A percentile compares a stretch with the other conserved stretches of the same genome.
phyloP scores from a whole-genome alignment of 1,139 yeast species.

The Entelexis sorbosivorans region DNA sequence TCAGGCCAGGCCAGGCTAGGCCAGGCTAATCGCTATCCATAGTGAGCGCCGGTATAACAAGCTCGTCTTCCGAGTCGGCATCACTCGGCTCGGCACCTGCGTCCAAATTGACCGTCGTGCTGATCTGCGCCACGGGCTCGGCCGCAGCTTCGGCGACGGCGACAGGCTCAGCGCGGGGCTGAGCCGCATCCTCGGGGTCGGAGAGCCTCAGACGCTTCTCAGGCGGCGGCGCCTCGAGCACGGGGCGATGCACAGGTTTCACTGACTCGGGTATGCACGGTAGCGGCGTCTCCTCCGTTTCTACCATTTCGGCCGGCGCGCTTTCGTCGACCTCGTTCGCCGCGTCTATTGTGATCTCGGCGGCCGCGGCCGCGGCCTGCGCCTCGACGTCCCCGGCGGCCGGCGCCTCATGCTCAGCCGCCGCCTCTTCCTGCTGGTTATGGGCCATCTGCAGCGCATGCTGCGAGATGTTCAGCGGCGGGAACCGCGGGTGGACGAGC shows the following conservation, averaged over 20 bases:
- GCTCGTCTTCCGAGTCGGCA: slow-evolving; percentile 21
- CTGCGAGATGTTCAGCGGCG: slow-evolving; percentile 19
- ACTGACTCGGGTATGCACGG: slow-evolving; percentile 7
- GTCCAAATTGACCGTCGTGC: not conserved
- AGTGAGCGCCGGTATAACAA: slow-evolving; percentile 21
- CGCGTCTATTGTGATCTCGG: too few species aligned
- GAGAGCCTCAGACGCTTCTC: slow-evolving; percentile 11
- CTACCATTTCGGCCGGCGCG: not conserved
- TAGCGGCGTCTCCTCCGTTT: not conserved
- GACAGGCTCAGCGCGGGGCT: too few species aligned
- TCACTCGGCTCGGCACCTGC: not conserved
- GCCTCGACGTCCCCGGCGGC: not conserved
- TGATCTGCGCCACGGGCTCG: not conserved
- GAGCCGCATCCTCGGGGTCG: not conserved
- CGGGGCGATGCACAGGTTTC: slow-evolving; percentile 3
- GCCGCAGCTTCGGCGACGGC: too few species aligned
- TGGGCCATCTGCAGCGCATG: not conserved
- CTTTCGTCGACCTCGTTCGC: too few species aligned
- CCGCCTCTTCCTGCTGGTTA: not conserved
- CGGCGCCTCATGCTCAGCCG: not conserved
- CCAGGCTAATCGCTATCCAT: slow-evolving; percentile 24
- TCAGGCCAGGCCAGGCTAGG: too few species aligned
- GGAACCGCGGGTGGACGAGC: slow-evolving; percentile 25
- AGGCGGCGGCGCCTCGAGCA: slow-evolving; percentile 6
- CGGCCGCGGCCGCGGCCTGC: too few species aligned